Percentiles rank a stretch among this genome's conserved stretches.
These are phyloP conservation scores for Xylaria sp. DNA, from an alignment of 2,329 filamentous ascomycete genomes.

Conservation along the genomic window DNA sequence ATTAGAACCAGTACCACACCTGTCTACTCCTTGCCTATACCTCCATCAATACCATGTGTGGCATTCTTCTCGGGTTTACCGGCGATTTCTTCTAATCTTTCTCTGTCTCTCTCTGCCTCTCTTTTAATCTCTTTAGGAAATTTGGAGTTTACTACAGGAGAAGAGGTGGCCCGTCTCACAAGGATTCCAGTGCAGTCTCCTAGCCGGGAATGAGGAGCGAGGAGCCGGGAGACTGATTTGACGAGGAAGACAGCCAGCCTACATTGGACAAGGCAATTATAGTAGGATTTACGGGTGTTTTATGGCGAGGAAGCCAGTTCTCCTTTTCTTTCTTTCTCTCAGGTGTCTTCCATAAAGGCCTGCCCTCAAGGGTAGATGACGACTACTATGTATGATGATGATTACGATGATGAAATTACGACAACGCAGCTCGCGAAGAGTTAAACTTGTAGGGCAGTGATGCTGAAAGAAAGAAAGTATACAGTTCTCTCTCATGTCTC, in stretches of 20 bases:
- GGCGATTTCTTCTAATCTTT: constrained; percentile 10
- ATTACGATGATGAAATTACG: constrained; percentile 47
- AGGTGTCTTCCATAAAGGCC: constrained; percentile 41
- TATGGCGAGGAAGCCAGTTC: constrained; percentile 29
- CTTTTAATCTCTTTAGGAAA: not conserved
- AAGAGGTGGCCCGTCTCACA: not conserved
- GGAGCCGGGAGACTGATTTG: constrained; percentile 21
- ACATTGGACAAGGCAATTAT: constrained; percentile 22
- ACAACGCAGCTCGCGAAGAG: constrained; percentile 44
- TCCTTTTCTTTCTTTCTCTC: constrained; percentile 24
- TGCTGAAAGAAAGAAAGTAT: constrained; percentile 31
- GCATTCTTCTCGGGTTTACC: constrained; percentile 8
- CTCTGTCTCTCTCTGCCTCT: not conserved
- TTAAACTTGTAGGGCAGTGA: constrained; percentile 33
- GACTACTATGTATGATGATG: constrained; percentile 39
- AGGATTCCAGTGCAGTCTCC: constrained; percentile 14
- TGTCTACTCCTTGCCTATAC: constrained; percentile 12
- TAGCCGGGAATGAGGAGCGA: constrained; percentile 14
- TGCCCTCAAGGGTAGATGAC: constrained; percentile 48
- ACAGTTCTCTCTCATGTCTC: constrained; percentile 29
- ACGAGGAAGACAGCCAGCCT: constrained; percentile 17
- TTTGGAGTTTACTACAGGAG: not conserved
- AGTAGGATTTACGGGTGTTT: constrained; percentile 25
- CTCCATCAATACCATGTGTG: constrained; percentile 3
- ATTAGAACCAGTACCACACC: constrained; percentile 28